Evolutionary conservation across 2,329 filamentous ascomycete genomes (phyloP).

Genomic region (Amesomyces nigricolor): DNA sequence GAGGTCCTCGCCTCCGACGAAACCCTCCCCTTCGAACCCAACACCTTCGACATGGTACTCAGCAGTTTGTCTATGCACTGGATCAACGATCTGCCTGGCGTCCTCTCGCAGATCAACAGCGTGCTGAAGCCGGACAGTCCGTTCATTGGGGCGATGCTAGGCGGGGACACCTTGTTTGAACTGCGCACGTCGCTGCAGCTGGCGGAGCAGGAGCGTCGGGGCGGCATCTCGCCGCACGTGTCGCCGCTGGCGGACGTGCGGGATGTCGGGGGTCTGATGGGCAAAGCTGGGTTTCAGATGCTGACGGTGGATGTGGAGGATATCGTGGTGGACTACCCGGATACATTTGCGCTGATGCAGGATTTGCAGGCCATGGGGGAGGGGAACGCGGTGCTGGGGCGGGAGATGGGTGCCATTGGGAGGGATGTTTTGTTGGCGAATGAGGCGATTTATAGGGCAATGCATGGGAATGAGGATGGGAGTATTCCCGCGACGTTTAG

Average conservation of each 20-base stretch:
- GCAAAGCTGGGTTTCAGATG: slow-evolving; percentile 87
- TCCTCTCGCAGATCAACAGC: slow-evolving; percentile 78
- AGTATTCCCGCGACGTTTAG: slow-evolving; percentile 85
- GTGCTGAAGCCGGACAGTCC: slow-evolving; percentile 85
- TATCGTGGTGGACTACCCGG: slow-evolving; percentile 90
- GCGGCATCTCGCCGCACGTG: slow-evolving; percentile 86
- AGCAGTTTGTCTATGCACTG: slow-evolving; percentile 90
- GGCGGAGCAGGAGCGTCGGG: slow-evolving; percentile 81
- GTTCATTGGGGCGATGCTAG: slow-evolving; percentile 94
- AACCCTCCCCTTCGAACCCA: slow-evolving; percentile 66
- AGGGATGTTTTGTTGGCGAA: slow-evolving; percentile 81
- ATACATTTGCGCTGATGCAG: slow-evolving; percentile 83
- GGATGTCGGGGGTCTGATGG: slow-evolving; percentile 82
- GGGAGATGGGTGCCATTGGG: slow-evolving; percentile 71
- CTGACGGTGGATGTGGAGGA: slow-evolving; percentile 96
- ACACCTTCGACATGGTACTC: slow-evolving; percentile 82
- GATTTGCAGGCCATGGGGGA: slow-evolving; percentile 97
- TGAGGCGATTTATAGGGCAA: slow-evolving; percentile 79
- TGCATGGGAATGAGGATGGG: slow-evolving; percentile 78
- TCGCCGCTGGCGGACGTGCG: slow-evolving; percentile 88
- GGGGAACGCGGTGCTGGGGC: slow-evolving; percentile 78
- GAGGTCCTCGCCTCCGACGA: slow-evolving; percentile 70
- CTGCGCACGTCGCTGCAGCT: slow-evolving; percentile 88
- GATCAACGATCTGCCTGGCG: slow-evolving; percentile 90
- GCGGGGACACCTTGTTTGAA: slow-evolving; percentile 90